A percentile compares a stretch with the other conserved stretches of the same genome.
phyloP scores from a whole-genome alignment of 192 early-diverging fungal genomes.

The Backusella circina region DNA sequence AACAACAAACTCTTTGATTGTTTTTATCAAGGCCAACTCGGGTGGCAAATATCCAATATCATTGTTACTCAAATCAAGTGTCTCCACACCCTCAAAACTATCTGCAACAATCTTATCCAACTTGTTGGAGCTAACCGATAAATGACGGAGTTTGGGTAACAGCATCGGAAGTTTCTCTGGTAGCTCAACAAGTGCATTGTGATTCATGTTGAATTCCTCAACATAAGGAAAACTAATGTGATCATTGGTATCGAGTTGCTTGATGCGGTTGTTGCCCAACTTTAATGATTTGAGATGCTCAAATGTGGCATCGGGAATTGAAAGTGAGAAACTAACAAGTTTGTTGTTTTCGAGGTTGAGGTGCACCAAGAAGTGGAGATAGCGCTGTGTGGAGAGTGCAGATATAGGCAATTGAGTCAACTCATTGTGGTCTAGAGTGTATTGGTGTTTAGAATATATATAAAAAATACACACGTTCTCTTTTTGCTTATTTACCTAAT shows the following conservation, averaged over 20 bases:
- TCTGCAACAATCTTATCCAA: conserved; percentile 36
- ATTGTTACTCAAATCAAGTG: conserved; percentile 54
- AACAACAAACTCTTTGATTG: conserved; percentile 40
- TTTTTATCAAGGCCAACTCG: conserved; percentile 38
- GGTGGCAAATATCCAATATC: conserved; percentile 52
- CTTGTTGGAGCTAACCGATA: conserved; percentile 41
- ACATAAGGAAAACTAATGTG: conserved; percentile 41
- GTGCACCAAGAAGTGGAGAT: conserved; percentile 30
- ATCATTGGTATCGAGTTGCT: background rate
- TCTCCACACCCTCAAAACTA: conserved; percentile 35
- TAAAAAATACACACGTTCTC: background rate
- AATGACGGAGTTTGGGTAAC: conserved; percentile 40
- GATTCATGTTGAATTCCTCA: conserved; percentile 27
- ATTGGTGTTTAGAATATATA: background rate
- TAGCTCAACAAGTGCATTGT: conserved; percentile 33
- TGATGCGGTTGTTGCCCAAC: conserved; percentile 45
- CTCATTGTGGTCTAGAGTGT: conserved; percentile 26
- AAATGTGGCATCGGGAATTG: conserved; percentile 23
- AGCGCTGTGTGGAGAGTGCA: background rate
- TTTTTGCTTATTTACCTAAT: background rate
- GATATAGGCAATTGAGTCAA: conserved; percentile 29
- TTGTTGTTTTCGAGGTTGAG: conserved; percentile 52
- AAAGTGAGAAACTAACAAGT: conserved; percentile 39
- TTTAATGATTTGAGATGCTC: conserved; percentile 37
- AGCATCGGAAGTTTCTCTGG: conserved; percentile 35